Evolutionary conservation across 179 eudicot genomes (phyloP), one percentile per base, ranked within the genome.

Genomic region (Sideroxylon spinosum): DNA sequence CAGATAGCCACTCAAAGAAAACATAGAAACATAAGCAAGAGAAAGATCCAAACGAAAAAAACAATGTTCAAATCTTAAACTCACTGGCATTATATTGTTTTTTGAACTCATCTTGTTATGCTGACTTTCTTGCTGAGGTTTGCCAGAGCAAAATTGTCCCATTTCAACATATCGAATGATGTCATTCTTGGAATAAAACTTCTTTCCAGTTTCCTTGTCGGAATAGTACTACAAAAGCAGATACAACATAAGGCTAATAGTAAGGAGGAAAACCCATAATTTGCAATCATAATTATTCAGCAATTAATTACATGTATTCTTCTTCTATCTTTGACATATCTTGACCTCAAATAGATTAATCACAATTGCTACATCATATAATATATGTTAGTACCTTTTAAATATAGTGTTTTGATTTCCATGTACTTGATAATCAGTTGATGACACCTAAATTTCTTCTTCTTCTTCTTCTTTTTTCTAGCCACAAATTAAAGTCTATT

Each of bases 111-210:
- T 81, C 68, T 83, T 65, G n/a, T 49, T 49, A 50, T 67, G 75
- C 77, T 50, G 72, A 77, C 75, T 28, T 53, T 1, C 53, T 59
- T 62, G 53, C 46, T 71, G 76, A 71, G 78, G 68, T 19, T 37
- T 62, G 65, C 61, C 64, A 29, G 0, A 74, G 23, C 71, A 63
- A 29, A 68, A 13, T 37, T 68, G 80, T 76, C 56, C 82, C 56
- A 76, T 67, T 68, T 76, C 73, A 29, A 85, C 72, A 59, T 78
- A 83, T 20, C 89, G 85, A 48, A 78, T 32, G 28, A 88, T 85
- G 57, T 86, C 91, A 76, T 82, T 85, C 85, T 84, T 88, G 67
- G 91, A 86, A 60, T 80, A 85, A 82, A 88, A 88, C 76, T 74
- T 86, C 59, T 76, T 71, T 22, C 87, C 91, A 80, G 87, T 86